Evolutionary conservation across 768 basidiomycete genomes (phyloP).

Genomic region (Russula compacta): DNA sequence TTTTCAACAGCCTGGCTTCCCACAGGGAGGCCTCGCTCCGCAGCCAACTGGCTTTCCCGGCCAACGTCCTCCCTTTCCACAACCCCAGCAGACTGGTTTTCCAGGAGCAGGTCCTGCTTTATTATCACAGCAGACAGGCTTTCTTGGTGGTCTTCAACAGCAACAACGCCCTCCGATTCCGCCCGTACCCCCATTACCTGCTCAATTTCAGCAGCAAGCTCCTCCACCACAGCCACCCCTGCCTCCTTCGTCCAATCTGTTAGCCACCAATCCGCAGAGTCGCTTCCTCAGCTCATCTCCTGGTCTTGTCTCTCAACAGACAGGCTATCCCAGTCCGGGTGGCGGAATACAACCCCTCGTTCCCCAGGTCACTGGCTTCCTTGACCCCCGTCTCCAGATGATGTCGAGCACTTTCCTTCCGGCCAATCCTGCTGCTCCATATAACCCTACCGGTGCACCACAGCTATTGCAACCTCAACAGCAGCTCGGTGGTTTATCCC

Average conservation of each 20-base stretch:
- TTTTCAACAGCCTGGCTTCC: slow-evolving; percentile 32
- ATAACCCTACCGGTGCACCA: slow-evolving; percentile 49
- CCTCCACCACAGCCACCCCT: slow-evolving; percentile 52
- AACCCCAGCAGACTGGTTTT: slow-evolving; percentile 55
- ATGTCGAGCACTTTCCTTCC: slow-evolving; percentile 95
- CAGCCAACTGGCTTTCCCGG: slow-evolving; percentile 53
- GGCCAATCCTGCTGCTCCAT: slow-evolving; percentile 49
- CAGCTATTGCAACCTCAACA: slow-evolving; percentile 53
- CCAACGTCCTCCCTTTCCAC: slow-evolving; percentile 37
- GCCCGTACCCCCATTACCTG: slow-evolving; percentile 18
- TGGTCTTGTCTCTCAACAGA: slow-evolving; percentile 42
- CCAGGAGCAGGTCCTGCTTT: slow-evolving; percentile 24
- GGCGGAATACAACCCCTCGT: slow-evolving; percentile 39
- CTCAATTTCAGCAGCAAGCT: slow-evolving; percentile 28
- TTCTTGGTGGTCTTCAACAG: slow-evolving; percentile 29
- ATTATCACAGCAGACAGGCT: slow-evolving; percentile 54
- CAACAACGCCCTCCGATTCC: slow-evolving; percentile 30
- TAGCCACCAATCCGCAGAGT: slow-evolving; percentile 35
- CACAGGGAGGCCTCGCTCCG: slow-evolving; percentile 40
- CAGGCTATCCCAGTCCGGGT: slow-evolving; percentile 44
- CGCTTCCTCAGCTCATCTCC: slow-evolving; percentile 53
- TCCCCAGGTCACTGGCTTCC: slow-evolving; percentile 69
- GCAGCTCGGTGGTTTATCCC: slow-evolving; percentile 38
- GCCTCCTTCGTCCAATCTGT: slow-evolving; percentile 50
- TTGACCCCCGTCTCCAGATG: slow-evolving; percentile 78